phyloP scores from a whole-genome alignment of 768 basidiomycete species.

The Psilocybe subaeruginosa region DNA sequence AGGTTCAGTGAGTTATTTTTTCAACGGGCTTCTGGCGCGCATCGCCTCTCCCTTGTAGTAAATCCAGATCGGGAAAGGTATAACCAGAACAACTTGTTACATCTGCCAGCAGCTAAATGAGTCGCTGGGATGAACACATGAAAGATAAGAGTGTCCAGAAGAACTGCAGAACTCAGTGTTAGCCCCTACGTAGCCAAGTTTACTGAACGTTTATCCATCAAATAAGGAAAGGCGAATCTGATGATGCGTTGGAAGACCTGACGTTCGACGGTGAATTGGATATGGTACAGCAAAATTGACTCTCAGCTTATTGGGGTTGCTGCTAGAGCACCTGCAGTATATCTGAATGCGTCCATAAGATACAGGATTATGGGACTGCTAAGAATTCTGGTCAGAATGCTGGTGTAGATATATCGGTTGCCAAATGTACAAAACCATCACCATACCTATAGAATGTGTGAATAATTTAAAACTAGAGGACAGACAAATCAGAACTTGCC shows the following conservation, averaged over 20 bases:
- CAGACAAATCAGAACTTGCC: slow-evolving; percentile 8
- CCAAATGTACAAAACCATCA: slow-evolving; percentile 55
- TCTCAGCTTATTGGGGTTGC: slow-evolving; percentile 55
- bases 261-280: too few species aligned
- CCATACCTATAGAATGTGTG: slow-evolving; percentile 34
- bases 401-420: not conserved
- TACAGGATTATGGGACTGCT: slow-evolving; percentile 73
- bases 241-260: too few species aligned
- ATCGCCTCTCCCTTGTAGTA: slow-evolving; percentile 65
- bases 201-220: too few species aligned
- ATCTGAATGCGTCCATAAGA: slow-evolving; percentile 72
- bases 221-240: too few species aligned
- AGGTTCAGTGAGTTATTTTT: slow-evolving; percentile 1
- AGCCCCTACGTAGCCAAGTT: too few species aligned
- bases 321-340: slow-evolving; percentile 69
- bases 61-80: slow-evolving; percentile 76
- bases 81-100: slow-evolving; percentile 60
- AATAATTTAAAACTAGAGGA: not conserved
- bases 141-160: too few species aligned
- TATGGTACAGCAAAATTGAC: too few species aligned
- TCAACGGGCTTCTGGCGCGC: slow-evolving; percentile 34
- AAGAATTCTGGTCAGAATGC: slow-evolving; percentile 1
- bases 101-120: slow-evolving; percentile 50
- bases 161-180: too few species aligned
- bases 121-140: too few species aligned